Evolutionary conservation across 2,329 filamentous ascomycete species (phyloP), one percentile per base, ranked within the genome.

Genomic region (Colletotrichum sp.): DNA sequence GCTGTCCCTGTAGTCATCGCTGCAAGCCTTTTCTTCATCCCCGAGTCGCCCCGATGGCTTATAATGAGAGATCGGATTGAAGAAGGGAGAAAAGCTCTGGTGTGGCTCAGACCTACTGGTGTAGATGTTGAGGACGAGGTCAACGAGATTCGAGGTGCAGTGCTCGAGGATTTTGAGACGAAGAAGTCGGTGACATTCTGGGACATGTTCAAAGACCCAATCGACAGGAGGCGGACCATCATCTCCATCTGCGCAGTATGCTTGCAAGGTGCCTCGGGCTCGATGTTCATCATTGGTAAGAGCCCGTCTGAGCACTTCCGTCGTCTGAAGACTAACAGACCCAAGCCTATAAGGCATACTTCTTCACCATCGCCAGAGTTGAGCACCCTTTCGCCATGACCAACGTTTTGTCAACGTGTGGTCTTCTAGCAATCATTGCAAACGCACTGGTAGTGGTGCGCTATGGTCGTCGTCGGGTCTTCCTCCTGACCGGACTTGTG

Each of bases 181-280:
- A 89, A 64, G 89, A 91, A 79, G 83, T 90, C 32, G 89, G 8
- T 89, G 88, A 2, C 90, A 90, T 80, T 90, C 90, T 34, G 59
- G 59, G 59, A 62, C 29, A 62, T 62, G 59, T 62, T 62, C 29
- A 62, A 16, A 9, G 12, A 62, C 0, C 59, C 78, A 89, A 90
- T 79, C 90, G 59, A 62, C 7, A 34, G 59, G 59, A 62, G 59
- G 0, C 0, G 59, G 3, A 62, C 59, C 0, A 8, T 34, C 11
- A 34, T 62, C 0, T 62, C 59, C 16, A 32, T 34, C 2, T 34
- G 59, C 30, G 59, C 59, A 32, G 59, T 62, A 22, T 62, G 59
- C 59, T 8, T 62, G 1, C 59, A 62, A 25, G 30, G 59, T 11
- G 59, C 59, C 2, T 62, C 59, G 1, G 59, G 59, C 2, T 62